These are phyloP conservation scores for Sphaerostilbella broomeana DNA, from an alignment of 2,329 filamentous ascomycete genomes.

Conservation along the genomic window DNA sequence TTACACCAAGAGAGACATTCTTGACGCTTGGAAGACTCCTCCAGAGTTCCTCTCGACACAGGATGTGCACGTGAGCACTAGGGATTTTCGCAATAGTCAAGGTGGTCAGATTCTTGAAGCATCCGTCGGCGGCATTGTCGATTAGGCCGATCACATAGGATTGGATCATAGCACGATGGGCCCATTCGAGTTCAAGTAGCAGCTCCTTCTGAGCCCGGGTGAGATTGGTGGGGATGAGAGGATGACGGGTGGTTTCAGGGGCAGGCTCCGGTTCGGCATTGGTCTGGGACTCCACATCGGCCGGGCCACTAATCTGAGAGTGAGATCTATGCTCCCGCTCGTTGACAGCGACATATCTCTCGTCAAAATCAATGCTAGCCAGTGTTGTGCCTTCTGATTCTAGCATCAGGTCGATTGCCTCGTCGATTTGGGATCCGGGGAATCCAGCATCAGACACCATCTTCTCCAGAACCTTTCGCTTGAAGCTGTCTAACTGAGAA, in stretches of 20 bases:
- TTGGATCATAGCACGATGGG: slow-evolving; percentile 60
- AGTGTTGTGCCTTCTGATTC: slow-evolving; percentile 28
- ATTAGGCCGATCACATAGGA: slow-evolving; percentile 60
- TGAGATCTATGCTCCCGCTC: slow-evolving; percentile 1
- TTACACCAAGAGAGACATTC: slow-evolving; percentile 52
- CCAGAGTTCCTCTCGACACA: slow-evolving; percentile 58
- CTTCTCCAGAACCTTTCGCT: slow-evolving; percentile 27
- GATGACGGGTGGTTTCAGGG: slow-evolving; percentile 16
- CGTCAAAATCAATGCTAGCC: slow-evolving; percentile 27
- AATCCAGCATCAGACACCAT: slow-evolving; percentile 35
- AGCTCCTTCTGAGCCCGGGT: slow-evolving; percentile 60
- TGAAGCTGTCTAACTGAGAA: slow-evolving; percentile 23
- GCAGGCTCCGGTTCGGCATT: slow-evolving; percentile 15
- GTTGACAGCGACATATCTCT: slow-evolving; percentile 15
- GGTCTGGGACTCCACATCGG: slow-evolving; percentile 17
- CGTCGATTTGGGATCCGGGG: slow-evolving; percentile 22
- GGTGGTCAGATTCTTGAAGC: slow-evolving; percentile 49
- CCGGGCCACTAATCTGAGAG: slow-evolving; percentile 3
- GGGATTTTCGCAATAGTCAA: slow-evolving; percentile 60
- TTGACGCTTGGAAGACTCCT: slow-evolving; percentile 45
- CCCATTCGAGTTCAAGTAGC: slow-evolving; percentile 62
- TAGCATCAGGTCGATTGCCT: slow-evolving; percentile 30
- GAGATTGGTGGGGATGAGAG: slow-evolving; percentile 49
- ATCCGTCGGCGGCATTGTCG: slow-evolving; percentile 43
- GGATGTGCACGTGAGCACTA: slow-evolving; percentile 49